phyloP scores from a whole-genome alignment of 805 yeast species.

The Metschnikowia lochheadii region DNA sequence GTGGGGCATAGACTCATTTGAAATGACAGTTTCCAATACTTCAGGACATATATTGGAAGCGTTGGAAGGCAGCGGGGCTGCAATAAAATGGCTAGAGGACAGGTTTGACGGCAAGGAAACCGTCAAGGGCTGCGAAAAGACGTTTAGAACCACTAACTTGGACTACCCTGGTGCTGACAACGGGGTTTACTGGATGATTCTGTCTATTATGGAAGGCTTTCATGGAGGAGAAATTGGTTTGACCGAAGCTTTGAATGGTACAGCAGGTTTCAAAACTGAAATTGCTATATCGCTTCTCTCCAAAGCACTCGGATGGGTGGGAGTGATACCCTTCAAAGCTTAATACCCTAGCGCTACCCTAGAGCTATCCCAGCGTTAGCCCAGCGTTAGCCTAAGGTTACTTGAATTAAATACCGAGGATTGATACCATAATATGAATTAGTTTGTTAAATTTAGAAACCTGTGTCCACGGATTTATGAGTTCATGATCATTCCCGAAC shows the following conservation, averaged over 20 bases:
- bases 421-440: too few relatives aligned
- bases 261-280: not conserved
- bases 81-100: conserved; percentile 10
- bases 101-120: conserved; percentile 10
- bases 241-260: not conserved
- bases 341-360: not conserved
- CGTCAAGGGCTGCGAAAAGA: conserved; percentile 10
- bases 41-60: conserved; percentile 26
- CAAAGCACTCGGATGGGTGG: not conserved
- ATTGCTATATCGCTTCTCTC: not conserved
- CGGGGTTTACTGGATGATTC: conserved; percentile 3
- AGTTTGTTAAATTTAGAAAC: too few relatives aligned
- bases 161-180: conserved; percentile 13
- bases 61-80: conserved; percentile 12
- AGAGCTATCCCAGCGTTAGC: too few relatives aligned
- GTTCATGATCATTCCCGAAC: not conserved
- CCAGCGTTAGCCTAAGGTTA: too few relatives aligned
- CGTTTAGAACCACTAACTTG: conserved; percentile 11
- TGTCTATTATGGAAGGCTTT: not conserved
- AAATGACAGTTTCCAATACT: conserved; percentile 22
- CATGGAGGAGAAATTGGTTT: conserved; percentile 5
- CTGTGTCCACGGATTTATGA: not conserved
- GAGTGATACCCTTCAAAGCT: conserved; percentile 2
- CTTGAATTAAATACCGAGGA: too few relatives aligned
- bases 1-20: conserved; percentile 25